phyloP scores from a whole-genome alignment of 176 grass and related monocot genomes.

The Eremochloa ophiuroides region DNA sequence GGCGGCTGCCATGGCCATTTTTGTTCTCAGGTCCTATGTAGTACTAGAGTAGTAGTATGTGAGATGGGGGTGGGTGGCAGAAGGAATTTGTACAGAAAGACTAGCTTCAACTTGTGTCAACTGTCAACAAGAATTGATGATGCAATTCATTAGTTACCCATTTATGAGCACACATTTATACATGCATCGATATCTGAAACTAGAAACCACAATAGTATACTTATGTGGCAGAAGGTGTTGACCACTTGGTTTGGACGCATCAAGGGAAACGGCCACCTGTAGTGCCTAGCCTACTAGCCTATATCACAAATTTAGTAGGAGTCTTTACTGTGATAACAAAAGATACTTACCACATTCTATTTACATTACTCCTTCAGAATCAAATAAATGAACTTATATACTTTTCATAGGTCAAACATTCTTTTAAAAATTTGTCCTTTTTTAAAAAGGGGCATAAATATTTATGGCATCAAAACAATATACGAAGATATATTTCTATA shows the following conservation, averaged over 20 bases:
- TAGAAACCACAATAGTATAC: background rate
- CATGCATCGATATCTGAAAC: background rate
- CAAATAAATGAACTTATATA: too few relatives aligned
- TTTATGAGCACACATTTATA: background rate
- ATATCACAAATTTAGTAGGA: too few relatives aligned
- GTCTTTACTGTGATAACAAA: too few relatives aligned
- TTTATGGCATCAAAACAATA: too few relatives aligned
- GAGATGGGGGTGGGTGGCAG: background rate
- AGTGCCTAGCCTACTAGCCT: too few relatives aligned
- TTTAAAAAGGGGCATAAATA: too few relatives aligned
- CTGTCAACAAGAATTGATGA: background rate
- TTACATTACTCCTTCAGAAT: too few relatives aligned
- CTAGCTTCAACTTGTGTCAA: background rate
- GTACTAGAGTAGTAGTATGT: background rate
- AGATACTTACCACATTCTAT: too few relatives aligned
- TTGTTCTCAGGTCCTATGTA: background rate
- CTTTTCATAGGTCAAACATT: too few relatives aligned
- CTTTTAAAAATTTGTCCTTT: too few relatives aligned
- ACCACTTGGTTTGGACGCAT: background rate
- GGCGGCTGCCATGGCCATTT: background rate
- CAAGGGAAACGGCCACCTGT: too few relatives aligned
- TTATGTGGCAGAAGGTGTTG: background rate
- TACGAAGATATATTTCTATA: too few relatives aligned
- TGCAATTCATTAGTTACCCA: background rate
- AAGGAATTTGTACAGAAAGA: background rate